phyloP scores from a whole-genome alignment of 2,329 filamentous ascomycete genomes.

The Arachnomyces sp. region DNA sequence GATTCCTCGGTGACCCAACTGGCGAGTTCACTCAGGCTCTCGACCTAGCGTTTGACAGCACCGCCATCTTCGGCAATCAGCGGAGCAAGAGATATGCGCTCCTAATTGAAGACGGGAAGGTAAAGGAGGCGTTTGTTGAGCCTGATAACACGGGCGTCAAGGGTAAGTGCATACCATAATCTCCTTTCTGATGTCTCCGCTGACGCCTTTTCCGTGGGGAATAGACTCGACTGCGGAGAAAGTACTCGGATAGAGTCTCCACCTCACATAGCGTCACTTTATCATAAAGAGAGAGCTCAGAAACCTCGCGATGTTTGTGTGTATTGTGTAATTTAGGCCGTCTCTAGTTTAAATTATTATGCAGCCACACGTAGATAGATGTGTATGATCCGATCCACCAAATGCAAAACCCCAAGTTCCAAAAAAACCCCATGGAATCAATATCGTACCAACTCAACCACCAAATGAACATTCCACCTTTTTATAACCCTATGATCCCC shows the following conservation, averaged over 20 bases:
- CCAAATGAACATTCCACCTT: conserved; percentile 2
- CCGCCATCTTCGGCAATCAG: conserved; percentile 69
- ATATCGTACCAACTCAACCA: not conserved
- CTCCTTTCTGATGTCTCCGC: conserved; percentile 2
- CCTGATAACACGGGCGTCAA: conserved; percentile 78
- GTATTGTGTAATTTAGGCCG: too few relatives aligned
- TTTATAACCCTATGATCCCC: conserved; percentile 11
- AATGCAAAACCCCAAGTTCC: conserved; percentile 5
- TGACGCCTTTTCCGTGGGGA: conserved; percentile 9
- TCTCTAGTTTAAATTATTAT: too few relatives aligned
- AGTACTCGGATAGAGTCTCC: conserved; percentile 33
- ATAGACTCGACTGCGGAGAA: conserved; percentile 45
- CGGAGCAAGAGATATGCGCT: conserved; percentile 85
- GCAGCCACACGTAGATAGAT: too few relatives aligned
- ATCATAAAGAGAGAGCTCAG: too few relatives aligned
- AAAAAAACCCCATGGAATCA: conserved; percentile 1
- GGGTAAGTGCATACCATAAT: conserved; percentile 44
- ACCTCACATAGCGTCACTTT: too few relatives aligned
- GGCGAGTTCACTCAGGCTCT: conserved; percentile 75
- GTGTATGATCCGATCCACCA: not conserved
- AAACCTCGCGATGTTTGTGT: too few relatives aligned
- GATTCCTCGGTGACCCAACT: conserved; percentile 78
- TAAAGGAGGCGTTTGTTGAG: conserved; percentile 74
- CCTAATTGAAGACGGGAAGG: conserved; percentile 74
- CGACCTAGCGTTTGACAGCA: conserved; percentile 73